Conservation (phyloP, 495 filamentous ascomycete genomes). For the Podospora tetraspora region DNA sequence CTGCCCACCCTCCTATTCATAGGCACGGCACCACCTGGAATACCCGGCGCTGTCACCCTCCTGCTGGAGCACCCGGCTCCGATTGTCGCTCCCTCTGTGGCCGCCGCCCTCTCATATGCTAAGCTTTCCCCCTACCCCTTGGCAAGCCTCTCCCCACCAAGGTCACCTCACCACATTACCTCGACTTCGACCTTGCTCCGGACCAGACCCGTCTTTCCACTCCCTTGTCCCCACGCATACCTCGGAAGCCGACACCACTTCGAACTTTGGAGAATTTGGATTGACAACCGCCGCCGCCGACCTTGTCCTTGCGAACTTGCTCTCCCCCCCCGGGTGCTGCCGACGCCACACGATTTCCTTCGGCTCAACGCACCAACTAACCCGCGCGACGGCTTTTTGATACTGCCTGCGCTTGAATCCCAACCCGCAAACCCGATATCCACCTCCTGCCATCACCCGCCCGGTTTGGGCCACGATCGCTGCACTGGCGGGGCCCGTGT, state of each 20-base stretch:
- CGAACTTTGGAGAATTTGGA: neutral
- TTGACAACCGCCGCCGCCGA: neutral
- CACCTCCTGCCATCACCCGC: neutral
- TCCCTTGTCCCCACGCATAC: neutral
- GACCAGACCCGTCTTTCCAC: neutral
- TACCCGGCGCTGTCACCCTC: neutral
- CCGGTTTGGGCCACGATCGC: constrained; percentile 1
- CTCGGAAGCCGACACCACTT: neutral
- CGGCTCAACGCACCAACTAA: neutral
- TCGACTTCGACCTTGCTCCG: neutral
- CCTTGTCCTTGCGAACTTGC: neutral
- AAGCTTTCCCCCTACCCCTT: constrained; percentile 14
- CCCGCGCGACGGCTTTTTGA: neutral
- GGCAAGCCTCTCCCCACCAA: constrained; percentile 10
- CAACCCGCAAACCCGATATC: neutral
- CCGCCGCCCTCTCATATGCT: constrained; percentile 9
- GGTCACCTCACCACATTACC: constrained; percentile 4
- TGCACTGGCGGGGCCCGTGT: constrained; percentile 8
- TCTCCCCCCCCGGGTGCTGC: neutral
- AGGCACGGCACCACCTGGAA: constrained; percentile 1
- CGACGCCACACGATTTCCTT: neutral
- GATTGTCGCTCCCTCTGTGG: constrained; percentile 1
- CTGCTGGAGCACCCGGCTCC: constrained; percentile 7
- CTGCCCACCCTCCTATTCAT: constrained; percentile 9
- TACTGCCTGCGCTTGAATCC: neutral